Percentiles rank a stretch among this genome's conserved stretches.
phyloP scores from a whole-genome alignment of 768 basidiomycete species.

The Pleurotus ostreatus region DNA sequence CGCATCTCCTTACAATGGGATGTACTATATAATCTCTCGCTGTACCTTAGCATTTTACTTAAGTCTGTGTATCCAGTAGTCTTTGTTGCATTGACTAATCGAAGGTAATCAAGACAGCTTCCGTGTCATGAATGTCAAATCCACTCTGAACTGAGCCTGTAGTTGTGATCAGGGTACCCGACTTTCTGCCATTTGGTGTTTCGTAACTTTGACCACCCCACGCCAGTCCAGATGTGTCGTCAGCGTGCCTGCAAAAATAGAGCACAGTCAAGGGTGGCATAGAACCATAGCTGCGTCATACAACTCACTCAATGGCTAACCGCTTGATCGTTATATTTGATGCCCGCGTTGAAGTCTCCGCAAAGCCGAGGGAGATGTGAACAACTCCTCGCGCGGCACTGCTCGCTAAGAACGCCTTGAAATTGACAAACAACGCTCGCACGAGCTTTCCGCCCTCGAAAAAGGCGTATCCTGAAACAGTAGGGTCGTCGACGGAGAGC shows the following conservation, averaged over 20 bases:
- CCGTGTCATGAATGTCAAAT: conserved; percentile 7
- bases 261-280: not conserved
- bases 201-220: conserved; percentile 63
- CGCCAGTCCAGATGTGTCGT: conserved; percentile 44
- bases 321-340: conserved; percentile 40
- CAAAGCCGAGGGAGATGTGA: conserved; percentile 40
- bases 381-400: conserved; percentile 31
- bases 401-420: conserved; percentile 40
- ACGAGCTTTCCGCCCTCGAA: conserved; percentile 42
- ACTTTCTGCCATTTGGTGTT: conserved; percentile 37
- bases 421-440: conserved; percentile 58
- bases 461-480: conserved; percentile 59
- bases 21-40: too few species aligned
- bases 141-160: conserved; percentile 7
- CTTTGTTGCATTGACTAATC: not conserved
- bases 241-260: conserved; percentile 34
- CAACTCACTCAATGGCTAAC: conserved; percentile 40
- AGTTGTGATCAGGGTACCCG: conserved; percentile 29
- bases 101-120: conserved; percentile 2
- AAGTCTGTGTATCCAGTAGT: not conserved
- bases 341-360: conserved; percentile 20
- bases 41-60: too few species aligned
- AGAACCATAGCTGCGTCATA: not conserved
- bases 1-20: not conserved
- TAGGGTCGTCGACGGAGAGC: conserved; percentile 39